phyloP scores from a whole-genome alignment of 768 basidiomycete species.

The Hericium alpestre region DNA sequence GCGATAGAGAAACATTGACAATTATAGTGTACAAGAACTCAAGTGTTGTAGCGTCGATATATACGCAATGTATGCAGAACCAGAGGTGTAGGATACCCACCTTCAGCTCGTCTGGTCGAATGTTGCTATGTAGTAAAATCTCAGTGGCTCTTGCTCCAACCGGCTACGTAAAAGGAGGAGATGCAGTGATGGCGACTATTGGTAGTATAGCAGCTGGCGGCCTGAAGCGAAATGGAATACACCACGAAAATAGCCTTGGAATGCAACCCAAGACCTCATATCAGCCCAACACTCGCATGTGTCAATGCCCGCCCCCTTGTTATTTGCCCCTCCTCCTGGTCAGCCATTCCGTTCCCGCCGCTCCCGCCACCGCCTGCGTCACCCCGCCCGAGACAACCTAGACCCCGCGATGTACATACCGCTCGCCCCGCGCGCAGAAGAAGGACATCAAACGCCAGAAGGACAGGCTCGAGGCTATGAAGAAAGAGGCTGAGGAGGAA shows the following conservation, averaged over 20 bases:
- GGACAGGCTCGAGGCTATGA: constrained; percentile 60
- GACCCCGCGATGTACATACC: neutral
- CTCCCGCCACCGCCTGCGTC: neutral
- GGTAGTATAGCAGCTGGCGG: neutral
- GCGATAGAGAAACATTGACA: neutral
- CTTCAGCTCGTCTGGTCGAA: too few species aligned
- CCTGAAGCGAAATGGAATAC: neutral
- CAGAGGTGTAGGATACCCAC: too few species aligned
- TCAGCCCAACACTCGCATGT: too few species aligned
- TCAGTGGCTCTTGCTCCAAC: too few species aligned
- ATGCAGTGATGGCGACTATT: too few species aligned
- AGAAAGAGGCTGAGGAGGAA: constrained; percentile 74
- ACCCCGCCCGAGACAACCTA: neutral
- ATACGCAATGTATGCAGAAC: neutral
- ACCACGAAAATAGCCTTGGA: neutral
- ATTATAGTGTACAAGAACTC: neutral
- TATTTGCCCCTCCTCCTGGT: neutral
- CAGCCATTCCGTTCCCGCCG: neutral
- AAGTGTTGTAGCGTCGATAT: neutral
- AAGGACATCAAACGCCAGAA: constrained; percentile 87
- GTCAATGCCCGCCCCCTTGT: neutral
- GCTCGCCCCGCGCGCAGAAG: neutral
- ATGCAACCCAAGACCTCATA: neutral
- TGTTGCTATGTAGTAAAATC: too few species aligned
- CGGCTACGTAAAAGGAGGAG: too few species aligned